phyloP scores from a whole-genome alignment of 805 yeast genomes.

The Lipomyces orientalis region DNA sequence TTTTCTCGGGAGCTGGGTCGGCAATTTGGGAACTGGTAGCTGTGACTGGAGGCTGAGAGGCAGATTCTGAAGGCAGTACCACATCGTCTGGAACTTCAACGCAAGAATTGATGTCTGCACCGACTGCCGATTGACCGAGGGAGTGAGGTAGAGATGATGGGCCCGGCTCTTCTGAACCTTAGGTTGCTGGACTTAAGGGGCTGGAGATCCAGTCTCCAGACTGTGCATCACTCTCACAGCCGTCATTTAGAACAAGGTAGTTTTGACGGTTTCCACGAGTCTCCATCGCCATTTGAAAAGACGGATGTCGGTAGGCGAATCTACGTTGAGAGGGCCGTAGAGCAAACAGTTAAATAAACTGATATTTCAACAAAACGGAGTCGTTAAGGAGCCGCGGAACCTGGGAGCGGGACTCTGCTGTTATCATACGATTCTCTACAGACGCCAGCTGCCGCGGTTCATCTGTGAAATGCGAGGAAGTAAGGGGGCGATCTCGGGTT shows the following conservation, averaged over 20 bases:
- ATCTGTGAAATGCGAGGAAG: constrained; percentile 73
- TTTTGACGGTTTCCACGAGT: background rate
- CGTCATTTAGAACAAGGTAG: background rate
- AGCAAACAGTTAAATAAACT: too few relatives aligned
- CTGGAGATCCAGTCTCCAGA: background rate
- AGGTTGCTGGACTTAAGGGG: background rate
- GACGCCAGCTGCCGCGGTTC: constrained; percentile 52
- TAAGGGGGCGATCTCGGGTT: constrained; percentile 40
- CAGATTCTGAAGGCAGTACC: background rate
- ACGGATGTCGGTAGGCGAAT: too few relatives aligned
- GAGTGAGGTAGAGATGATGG: background rate
- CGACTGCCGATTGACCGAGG: background rate
- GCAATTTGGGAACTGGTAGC: background rate
- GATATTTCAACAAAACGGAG: too few relatives aligned
- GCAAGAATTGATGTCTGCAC: background rate
- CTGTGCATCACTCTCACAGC: background rate
- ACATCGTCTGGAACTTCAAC: background rate
- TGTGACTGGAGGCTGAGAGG: constrained; percentile 1
- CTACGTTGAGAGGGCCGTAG: too few relatives aligned
- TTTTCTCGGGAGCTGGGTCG: background rate
- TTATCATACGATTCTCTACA: too few relatives aligned
- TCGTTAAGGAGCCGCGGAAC: too few relatives aligned
- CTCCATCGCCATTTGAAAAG: background rate
- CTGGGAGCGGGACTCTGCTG: too few relatives aligned
- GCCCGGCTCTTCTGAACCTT: background rate